Conservation (phyloP, 805 yeast genomes). For the Candida ficus region DNA sequence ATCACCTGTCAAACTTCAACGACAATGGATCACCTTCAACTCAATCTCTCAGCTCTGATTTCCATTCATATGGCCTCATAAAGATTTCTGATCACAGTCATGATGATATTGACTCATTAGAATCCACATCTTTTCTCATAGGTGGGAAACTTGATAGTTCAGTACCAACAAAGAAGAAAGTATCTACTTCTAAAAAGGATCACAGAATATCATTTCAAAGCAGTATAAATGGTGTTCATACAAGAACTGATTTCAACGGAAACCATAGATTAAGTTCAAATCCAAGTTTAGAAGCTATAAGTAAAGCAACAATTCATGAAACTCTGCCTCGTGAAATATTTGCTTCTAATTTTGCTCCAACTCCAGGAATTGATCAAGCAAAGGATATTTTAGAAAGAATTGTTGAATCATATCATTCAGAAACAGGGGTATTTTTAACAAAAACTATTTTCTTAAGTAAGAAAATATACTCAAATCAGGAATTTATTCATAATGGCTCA, state of each 20-base stretch:
- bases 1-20: background rate
- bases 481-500: constrained; percentile 15
- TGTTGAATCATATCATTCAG: constrained; percentile 15
- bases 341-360: constrained; percentile 4
- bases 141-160: background rate
- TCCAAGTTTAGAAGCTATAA: background rate
- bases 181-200: background rate
- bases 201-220: constrained; percentile 1
- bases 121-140: constrained; percentile 12
- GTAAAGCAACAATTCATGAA: too few relatives aligned
- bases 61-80: constrained; percentile 20
- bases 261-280: too few relatives aligned
- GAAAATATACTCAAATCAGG: constrained; percentile 11
- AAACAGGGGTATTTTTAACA: constrained; percentile 15
- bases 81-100: constrained; percentile 16
- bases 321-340: constrained; percentile 4
- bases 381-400: constrained; percentile 13
- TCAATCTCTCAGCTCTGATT: constrained; percentile 9
- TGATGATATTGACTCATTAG: constrained; percentile 16
- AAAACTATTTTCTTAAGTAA: constrained; percentile 15
- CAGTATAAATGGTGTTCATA: background rate
- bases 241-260: background rate
- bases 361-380: constrained; percentile 8
- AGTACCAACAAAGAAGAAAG: background rate
- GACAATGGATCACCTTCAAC: constrained; percentile 2